These are phyloP conservation scores for Claviceps quebecensis DNA, from an alignment of 2,329 filamentous ascomycete species.

Conservation along the genomic window DNA sequence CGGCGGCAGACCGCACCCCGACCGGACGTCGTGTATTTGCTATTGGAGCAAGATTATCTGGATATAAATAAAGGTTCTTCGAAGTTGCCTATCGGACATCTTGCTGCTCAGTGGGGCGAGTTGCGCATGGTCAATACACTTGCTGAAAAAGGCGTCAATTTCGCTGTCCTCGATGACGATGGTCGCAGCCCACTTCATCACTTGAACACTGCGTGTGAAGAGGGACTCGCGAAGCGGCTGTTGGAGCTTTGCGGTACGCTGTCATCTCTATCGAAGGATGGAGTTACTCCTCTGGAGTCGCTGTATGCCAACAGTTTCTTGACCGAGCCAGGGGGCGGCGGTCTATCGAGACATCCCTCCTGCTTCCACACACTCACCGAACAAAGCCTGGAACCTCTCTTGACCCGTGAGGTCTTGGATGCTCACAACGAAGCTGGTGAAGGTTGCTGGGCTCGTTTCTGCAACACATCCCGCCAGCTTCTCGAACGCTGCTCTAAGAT, in stretches of 20 bases:
- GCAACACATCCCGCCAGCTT: background rate
- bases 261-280: slow-evolving; percentile 6
- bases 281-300: slow-evolving; percentile 15
- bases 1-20: background rate
- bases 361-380: slow-evolving; percentile 9
- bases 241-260: slow-evolving; percentile 9
- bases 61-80: slow-evolving; percentile 6
- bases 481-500: background rate
- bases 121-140: slow-evolving; percentile 10
- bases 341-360: slow-evolving; percentile 12
- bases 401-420: slow-evolving; percentile 13
- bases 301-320: slow-evolving; percentile 14
- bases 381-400: slow-evolving; percentile 8
- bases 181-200: slow-evolving; percentile 11
- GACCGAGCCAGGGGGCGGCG: background rate
- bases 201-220: slow-evolving; percentile 14
- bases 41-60: slow-evolving; percentile 8
- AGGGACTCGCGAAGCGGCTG: slow-evolving; percentile 13
- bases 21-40: slow-evolving; percentile 8
- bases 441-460: slow-evolving; percentile 16
- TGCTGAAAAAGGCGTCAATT: slow-evolving; percentile 9
- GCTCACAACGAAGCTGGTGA: slow-evolving; percentile 8
- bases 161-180: slow-evolving; percentile 5
- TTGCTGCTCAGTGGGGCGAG: slow-evolving; percentile 16
- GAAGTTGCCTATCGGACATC: slow-evolving; percentile 2